These are phyloP conservation scores for Spathaspora passalidarum DNA, from an alignment of 805 yeast genomes.

Conservation along the genomic window DNA sequence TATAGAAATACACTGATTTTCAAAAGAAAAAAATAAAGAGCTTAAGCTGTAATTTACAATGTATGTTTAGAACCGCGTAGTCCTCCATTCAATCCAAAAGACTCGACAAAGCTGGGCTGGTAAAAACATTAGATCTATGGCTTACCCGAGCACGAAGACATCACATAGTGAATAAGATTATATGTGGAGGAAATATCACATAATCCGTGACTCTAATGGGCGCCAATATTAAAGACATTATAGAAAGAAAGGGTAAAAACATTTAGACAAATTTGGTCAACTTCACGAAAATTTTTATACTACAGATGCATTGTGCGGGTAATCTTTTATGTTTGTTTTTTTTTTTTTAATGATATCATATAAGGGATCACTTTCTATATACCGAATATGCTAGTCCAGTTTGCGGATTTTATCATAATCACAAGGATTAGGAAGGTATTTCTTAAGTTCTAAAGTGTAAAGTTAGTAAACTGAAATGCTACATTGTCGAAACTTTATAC, in stretches of 20 bases:
- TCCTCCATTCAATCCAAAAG: slow-evolving; percentile 37
- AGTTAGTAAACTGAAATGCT: slow-evolving; percentile 14
- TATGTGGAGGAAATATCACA: slow-evolving; percentile 45
- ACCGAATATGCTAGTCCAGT: slow-evolving; percentile 1
- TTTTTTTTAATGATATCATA: background rate
- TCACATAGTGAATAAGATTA: slow-evolving; percentile 43
- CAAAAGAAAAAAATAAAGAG: background rate
- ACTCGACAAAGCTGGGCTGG: slow-evolving; percentile 59
- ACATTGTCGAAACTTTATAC: slow-evolving; percentile 9
- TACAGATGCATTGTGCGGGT: background rate
- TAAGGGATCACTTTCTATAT: background rate
- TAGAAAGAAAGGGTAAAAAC: slow-evolving; percentile 21
- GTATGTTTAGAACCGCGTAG: slow-evolving; percentile 79
- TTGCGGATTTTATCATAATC: slow-evolving; percentile 48
- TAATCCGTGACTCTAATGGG: slow-evolving; percentile 78
- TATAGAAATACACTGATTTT: background rate
- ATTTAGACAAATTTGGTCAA: background rate
- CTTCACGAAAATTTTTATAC: slow-evolving; percentile 1
- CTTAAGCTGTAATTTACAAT: slow-evolving; percentile 24
- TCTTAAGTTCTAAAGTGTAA: slow-evolving; percentile 33
- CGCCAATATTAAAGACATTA: slow-evolving; percentile 60
- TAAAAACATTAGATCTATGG: slow-evolving; percentile 67
- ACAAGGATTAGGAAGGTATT: slow-evolving; percentile 54
- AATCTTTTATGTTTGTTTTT: background rate
- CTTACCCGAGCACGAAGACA: slow-evolving; percentile 89